Base-by-base conservation (phyloP, 2,329 filamentous ascomycete species). In the Sarocladiaceae sp. region DNA sequence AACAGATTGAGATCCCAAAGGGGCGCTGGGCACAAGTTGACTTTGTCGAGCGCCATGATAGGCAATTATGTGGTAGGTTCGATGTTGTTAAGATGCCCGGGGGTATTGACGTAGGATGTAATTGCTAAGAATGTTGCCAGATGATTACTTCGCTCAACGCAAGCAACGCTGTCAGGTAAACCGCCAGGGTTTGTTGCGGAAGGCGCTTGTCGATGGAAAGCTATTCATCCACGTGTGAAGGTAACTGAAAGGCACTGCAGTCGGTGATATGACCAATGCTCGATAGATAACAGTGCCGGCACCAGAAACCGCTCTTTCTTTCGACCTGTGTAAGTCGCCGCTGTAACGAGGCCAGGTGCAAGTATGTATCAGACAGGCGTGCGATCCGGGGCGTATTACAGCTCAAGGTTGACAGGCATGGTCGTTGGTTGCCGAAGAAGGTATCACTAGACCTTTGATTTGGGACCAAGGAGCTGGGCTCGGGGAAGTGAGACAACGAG, bases 1-100 rank as follows among this genome's bases (percentile, higher is more conserved):
- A 83, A 94, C 47, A 74, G 61, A 23, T 65, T 63, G 47, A 74
- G 72, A 58, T 86, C 78, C 50, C 82, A 72, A 58, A 93, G 91
- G 4, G 88, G 88, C 43, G 72, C 52, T 13, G 78, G 76, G 62
- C 88, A 94, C 18, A 64, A 19, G 39, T 63, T 64, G 15, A 65
- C 55, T 50, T 76, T 80, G 29, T 54, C 10, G 13, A 3, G n/a
- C 16, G 43, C 23, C 43, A 44, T 44, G 5, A 20, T 43, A 27
- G 23, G n/a, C 20, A 18, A 11, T n/a, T 23, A 27, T 24, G 12
- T 10, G 19, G 16, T 6, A 4, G 6, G 3, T 12, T 18, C 19
- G 24, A 23, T n/a, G n/a, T n/a, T n/a, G n/a, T n/a, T n/a, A n/a
- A n/a, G n/a, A n/a, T n/a, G n/a, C n/a, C n/a, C n/a, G n/a, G n/a